Conservation (phyloP, 164 flowering plant species). For the Protea cynaroides region DNA sequence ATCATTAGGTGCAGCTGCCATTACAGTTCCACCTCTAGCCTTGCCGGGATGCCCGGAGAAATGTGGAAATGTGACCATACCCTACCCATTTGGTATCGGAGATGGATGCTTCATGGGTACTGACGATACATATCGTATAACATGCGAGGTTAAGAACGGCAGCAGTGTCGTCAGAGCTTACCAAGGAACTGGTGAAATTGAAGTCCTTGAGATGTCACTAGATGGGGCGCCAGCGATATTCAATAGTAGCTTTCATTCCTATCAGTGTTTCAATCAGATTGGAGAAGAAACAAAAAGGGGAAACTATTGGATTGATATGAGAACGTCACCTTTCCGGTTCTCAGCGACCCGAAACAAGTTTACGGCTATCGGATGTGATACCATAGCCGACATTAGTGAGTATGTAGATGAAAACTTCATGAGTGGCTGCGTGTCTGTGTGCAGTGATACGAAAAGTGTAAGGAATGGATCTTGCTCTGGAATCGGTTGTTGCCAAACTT, state of each 20-base stretch:
- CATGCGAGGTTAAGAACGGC: too few relatives aligned
- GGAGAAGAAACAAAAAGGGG: too few relatives aligned
- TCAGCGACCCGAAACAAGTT: constrained; percentile 5
- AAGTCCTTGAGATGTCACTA: not conserved
- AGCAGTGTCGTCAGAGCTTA: too few relatives aligned
- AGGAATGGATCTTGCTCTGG: not conserved
- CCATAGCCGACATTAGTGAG: not conserved
- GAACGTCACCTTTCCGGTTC: not conserved
- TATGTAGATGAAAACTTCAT: not conserved
- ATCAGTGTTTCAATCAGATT: not conserved
- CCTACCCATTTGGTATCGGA: too few relatives aligned
- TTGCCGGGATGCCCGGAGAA: too few relatives aligned
- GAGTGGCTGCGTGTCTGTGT: constrained; percentile 1
- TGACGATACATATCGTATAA: too few relatives aligned
- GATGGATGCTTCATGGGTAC: too few relatives aligned
- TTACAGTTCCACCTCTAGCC: too few relatives aligned
- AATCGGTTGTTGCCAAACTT: constrained; percentile 8
- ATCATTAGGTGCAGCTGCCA: too few relatives aligned
- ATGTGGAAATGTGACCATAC: too few relatives aligned
- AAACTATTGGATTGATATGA: rapidly evolving
- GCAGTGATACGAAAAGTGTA: not conserved
- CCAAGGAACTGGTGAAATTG: not conserved
- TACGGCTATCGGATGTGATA: constrained; percentile 8
- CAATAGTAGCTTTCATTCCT: too few relatives aligned
- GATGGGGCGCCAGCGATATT: not conserved